Conservation (phyloP, 441 rosid species). For the Capsella rubella region DNA sequence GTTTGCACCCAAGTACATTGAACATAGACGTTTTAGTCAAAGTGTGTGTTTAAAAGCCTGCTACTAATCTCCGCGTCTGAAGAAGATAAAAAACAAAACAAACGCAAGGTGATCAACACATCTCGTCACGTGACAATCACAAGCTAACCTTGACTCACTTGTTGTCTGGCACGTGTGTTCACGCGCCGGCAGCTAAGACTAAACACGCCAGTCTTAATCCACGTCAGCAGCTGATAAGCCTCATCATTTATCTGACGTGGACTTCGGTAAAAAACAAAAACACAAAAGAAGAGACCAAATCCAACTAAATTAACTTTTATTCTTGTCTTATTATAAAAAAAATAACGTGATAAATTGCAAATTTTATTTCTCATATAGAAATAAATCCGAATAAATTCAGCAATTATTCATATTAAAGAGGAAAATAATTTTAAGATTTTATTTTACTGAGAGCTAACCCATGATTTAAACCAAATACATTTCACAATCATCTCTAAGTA, state of each 20-base stretch:
- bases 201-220: neutral
- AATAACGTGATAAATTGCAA: neutral
- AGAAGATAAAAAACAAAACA: neutral
- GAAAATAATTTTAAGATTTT: neutral
- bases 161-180: conserved; percentile 7
- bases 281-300: neutral
- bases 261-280: neutral
- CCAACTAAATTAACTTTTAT: neutral
- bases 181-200: conserved; percentile 28
- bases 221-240: conserved; percentile 14
- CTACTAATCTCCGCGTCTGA: conserved; percentile 26
- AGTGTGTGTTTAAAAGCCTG: neutral
- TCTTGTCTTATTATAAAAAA: neutral
- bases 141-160: conserved; percentile 25
- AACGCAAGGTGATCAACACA: neutral
- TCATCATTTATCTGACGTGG: conserved; percentile 15
- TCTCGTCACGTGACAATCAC: conserved; percentile 33
- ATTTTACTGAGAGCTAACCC: neutral
- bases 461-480: neutral
- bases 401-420: neutral
- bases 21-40: neutral
- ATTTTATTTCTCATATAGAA: neutral
- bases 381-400: neutral
- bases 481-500: conserved; percentile 2
- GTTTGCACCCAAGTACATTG: neutral